Evolutionary conservation across 768 basidiomycete genomes (phyloP), one percentile per base, ranked within the genome.

Genomic region (Tylopilus sp.): DNA sequence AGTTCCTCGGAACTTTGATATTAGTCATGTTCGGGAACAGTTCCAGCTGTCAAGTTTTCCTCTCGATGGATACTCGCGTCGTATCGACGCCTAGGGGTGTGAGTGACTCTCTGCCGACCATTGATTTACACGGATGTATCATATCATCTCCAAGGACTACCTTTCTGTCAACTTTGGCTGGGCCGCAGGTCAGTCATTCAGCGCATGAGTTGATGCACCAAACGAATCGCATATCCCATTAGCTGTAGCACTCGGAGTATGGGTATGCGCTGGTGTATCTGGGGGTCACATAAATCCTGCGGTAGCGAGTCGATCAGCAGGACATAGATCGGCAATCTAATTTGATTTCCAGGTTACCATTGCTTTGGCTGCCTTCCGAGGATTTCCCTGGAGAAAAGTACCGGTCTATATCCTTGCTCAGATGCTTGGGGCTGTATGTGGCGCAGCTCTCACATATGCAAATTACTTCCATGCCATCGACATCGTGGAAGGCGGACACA

Each of bases 301-400:
- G 40, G 84, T 82, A 67, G 44, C 72, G 12, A 43, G 12, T 17
- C 37, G 28, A 22, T 16, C 67, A 16, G 9, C 26, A 12, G 22
- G 22, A 4, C 28, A 28, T 31, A 17, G n/a, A 48, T 42, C 42
- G 14, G n/a, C 12, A 6, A 29, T 41, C 43, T 45, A 28, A 37
- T 45, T 29, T 28, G 13, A 9, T 19, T 5, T 34, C 22, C 29
- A 84, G 82, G 72, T 89, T 28, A 90, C 89, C 6, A 63, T 90
- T 37, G 76, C 80, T 14, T 65, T 87, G 24, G 85, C 85, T 12
- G 70, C 78, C 2, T 86, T 83, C 68, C 80, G 87, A 56, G 80
- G 79, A 24, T 89, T 90, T 68, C 86, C 88, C 0, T 85, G 83
- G 84, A 76, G 75, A 59, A 90, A 91, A 70, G 88, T 89, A 1